Percentiles rank a stretch among this genome's conserved stretches.
Conservation (phyloP, 768 basidiomycete species). For the Leccinum truebloodii region DNA sequence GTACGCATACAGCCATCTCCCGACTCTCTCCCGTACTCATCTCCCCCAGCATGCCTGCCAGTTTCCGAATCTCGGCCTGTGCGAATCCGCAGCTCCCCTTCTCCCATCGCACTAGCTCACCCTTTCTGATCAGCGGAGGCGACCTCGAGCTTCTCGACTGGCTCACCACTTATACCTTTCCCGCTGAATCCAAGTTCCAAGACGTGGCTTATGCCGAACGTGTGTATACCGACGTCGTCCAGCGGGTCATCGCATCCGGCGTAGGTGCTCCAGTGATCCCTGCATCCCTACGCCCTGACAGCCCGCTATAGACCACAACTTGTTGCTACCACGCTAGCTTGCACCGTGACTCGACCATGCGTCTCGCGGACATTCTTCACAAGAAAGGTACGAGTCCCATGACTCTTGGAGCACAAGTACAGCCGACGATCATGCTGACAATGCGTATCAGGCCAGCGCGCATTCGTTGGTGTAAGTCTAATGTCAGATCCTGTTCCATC, state of each 20-base stretch:
- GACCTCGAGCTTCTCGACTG: slow-evolving; percentile 89
- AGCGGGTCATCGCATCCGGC: slow-evolving; percentile 68
- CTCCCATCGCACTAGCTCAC: slow-evolving; percentile 5
- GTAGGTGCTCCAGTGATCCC: slow-evolving; percentile 46
- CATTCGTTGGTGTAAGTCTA: slow-evolving; percentile 75
- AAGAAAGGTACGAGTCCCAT: slow-evolving; percentile 43
- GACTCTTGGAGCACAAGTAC: not conserved
- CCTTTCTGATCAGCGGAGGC: slow-evolving; percentile 56
- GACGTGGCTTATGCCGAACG: slow-evolving; percentile 68
- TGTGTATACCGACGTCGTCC: slow-evolving; percentile 72
- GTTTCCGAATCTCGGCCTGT: slow-evolving; percentile 44
- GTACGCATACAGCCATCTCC: slow-evolving; percentile 43
- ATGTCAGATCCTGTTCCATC: not conserved
- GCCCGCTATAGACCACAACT: slow-evolving; percentile 70
- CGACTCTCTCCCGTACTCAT: not conserved
- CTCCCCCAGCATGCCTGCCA: slow-evolving; percentile 38
- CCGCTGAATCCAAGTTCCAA: slow-evolving; percentile 75
- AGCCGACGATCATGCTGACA: not conserved
- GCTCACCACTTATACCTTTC: slow-evolving; percentile 85
- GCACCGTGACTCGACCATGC: slow-evolving; percentile 78
- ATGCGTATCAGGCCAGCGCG: slow-evolving; percentile 64
- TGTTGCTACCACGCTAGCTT: slow-evolving; percentile 89
- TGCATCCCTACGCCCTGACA: slow-evolving; percentile 6
- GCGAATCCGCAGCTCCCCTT: slow-evolving; percentile 2
- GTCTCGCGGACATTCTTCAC: slow-evolving; percentile 75